A percentile compares a stretch with the other conserved stretches of the same genome.
These are phyloP conservation scores for Sporothrix pallida DNA, from an alignment of 2,329 filamentous ascomycete genomes.

Conservation along the genomic window DNA sequence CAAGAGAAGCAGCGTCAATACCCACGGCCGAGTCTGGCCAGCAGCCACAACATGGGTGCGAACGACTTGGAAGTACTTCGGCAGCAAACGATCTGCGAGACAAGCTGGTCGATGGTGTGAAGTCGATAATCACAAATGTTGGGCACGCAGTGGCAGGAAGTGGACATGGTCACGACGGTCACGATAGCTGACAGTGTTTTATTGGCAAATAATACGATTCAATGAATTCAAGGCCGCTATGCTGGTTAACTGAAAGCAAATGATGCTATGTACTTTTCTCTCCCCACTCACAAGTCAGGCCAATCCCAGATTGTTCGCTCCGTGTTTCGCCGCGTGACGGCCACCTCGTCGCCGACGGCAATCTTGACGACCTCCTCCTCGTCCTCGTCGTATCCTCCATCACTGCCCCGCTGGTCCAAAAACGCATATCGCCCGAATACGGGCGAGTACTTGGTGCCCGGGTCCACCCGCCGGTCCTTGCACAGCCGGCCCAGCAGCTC, in stretches of 20 bases:
- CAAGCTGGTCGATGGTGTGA: constrained; percentile 31
- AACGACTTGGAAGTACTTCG: constrained; percentile 23
- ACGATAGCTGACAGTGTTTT: background rate
- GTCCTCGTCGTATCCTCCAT: constrained; percentile 30
- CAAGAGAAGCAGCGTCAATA: background rate
- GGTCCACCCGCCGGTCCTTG: constrained; percentile 72
- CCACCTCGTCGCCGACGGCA: constrained; percentile 56
- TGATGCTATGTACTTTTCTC: background rate
- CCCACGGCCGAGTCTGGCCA: background rate
- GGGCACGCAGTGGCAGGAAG: background rate
- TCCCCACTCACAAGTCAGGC: constrained; percentile 42
- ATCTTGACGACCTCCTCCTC: constrained; percentile 46
- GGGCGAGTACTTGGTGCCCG: constrained; percentile 69
- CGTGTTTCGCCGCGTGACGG: constrained; percentile 55
- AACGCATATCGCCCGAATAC: constrained; percentile 78
- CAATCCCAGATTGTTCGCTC: constrained; percentile 62
- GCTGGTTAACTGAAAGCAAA: background rate
- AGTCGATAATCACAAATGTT: constrained; percentile 12
- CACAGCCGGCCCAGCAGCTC: constrained; percentile 71
- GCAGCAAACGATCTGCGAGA: constrained; percentile 31
- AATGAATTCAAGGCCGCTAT: constrained; percentile 7
- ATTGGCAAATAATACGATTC: background rate
- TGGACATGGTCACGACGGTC: background rate
- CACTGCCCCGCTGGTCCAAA: constrained; percentile 45
- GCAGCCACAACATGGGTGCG: too few species aligned